A percentile compares a stretch with the other conserved stretches of the same genome.
These are phyloP conservation scores for Eutrema yunnanense DNA, from an alignment of 345 rosid species.

Conservation along the genomic window DNA sequence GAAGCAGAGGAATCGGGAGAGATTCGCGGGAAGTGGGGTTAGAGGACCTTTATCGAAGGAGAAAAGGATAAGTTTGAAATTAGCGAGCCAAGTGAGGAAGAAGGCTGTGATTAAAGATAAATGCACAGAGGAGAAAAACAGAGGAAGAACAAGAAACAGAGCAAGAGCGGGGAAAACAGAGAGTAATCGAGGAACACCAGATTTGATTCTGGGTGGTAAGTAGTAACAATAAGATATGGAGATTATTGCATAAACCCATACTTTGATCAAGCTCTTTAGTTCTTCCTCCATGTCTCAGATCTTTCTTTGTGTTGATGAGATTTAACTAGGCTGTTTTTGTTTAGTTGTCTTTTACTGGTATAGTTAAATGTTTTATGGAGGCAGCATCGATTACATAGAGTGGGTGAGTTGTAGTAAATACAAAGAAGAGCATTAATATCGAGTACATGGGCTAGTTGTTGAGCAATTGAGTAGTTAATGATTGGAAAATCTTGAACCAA, in stretches of 20 bases:
- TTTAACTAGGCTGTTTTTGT: neutral
- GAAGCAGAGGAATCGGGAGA: slow-evolving; percentile 20
- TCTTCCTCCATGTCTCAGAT: slow-evolving; percentile 26
- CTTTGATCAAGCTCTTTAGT: slow-evolving; percentile 18
- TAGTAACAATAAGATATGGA: slow-evolving; percentile 32
- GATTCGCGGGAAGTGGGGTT: neutral
- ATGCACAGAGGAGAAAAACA: slow-evolving; percentile 19
- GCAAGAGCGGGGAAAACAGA: slow-evolving; percentile 30
- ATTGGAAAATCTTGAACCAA: neutral
- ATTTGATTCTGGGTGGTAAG: slow-evolving; percentile 24
- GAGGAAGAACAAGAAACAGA: slow-evolving; percentile 32
- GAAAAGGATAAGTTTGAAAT: slow-evolving; percentile 43
- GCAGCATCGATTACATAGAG: neutral
- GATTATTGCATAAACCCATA: slow-evolving; percentile 12
- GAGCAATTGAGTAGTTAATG: neutral
- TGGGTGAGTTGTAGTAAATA: neutral
- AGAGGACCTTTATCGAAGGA: slow-evolving; percentile 39
- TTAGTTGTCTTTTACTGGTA: neutral
- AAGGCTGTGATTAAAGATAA: neutral
- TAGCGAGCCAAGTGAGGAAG: slow-evolving; percentile 37
- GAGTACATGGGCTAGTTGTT: neutral
- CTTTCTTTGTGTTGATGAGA: neutral
- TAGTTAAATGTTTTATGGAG: neutral
- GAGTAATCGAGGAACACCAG: slow-evolving; percentile 26
- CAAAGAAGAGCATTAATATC: neutral